A percentile compares a stretch with the other conserved stretches of the same genome.
phyloP scores from a whole-genome alignment of 2,329 filamentous ascomycete species.

The Blastomyces gilchristii region DNA sequence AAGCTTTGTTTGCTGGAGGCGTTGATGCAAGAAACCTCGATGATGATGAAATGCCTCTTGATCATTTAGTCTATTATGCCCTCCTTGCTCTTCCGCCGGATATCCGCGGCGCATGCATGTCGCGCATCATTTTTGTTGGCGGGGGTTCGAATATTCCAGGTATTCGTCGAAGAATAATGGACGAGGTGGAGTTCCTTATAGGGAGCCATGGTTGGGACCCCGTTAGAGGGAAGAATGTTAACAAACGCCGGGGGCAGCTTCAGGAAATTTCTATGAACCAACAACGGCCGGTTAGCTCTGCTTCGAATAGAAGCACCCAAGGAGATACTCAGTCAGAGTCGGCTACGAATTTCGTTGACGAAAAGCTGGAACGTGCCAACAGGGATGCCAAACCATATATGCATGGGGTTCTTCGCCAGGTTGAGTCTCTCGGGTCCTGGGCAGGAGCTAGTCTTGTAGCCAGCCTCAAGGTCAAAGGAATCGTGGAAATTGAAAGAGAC shows the following conservation, averaged over 20 bases:
- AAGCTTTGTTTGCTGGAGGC: constrained; percentile 56
- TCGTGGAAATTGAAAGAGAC: constrained; percentile 55
- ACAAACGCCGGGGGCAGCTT: constrained; percentile 35
- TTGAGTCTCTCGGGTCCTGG: constrained; percentile 55
- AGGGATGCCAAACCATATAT: constrained; percentile 28
- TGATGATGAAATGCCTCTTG: constrained; percentile 74
- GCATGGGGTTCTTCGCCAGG: constrained; percentile 36
- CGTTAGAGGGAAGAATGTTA: constrained; percentile 59
- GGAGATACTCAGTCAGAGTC: constrained; percentile 20
- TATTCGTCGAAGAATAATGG: constrained; percentile 63
- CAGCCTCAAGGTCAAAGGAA: constrained; percentile 48
- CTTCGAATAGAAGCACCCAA: constrained; percentile 14
- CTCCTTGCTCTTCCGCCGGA: constrained; percentile 71
- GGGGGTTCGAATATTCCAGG: constrained; percentile 71
- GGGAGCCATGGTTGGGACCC: constrained; percentile 64
- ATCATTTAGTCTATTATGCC: constrained; percentile 62
- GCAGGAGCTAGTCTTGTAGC: constrained; percentile 53
- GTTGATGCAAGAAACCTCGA: constrained; percentile 54
- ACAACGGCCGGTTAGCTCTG: constrained; percentile 16
- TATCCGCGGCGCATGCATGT: constrained; percentile 74
- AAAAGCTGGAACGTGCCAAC: constrained; percentile 29
- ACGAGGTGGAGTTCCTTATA: constrained; percentile 61
- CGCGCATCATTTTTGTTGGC: constrained; percentile 76
- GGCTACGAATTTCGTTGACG: constrained; percentile 40
- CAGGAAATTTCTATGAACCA: constrained; percentile 24